Percentiles rank a stretch among this genome's conserved stretches.
Evolutionary conservation across 345 rosid genomes (phyloP).

Genomic region (Kernera saxatilis): DNA sequence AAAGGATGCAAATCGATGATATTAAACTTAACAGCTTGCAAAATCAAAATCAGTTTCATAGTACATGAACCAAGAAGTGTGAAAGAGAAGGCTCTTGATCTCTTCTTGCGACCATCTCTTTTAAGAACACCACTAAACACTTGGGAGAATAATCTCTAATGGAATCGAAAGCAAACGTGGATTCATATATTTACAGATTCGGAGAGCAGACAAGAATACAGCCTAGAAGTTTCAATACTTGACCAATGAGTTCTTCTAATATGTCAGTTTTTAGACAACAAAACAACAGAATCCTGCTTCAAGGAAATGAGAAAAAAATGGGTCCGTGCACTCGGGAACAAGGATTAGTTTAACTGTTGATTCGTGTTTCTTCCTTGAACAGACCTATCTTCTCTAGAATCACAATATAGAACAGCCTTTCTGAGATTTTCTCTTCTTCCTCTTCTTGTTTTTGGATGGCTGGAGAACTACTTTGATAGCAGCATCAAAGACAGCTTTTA

Average conservation of each 20-base stretch:
- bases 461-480: conserved; percentile 88
- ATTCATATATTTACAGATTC: conserved; percentile 38
- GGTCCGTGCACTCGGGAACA: neutral
- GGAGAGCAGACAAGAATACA: conserved; percentile 22
- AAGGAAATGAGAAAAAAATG: neutral
- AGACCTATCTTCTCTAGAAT: conserved; percentile 6
- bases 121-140: neutral
- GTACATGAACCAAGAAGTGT: neutral
- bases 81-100: neutral
- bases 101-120: neutral
- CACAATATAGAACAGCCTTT: conserved; percentile 71
- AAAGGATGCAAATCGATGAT: neutral
- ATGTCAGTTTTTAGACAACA: conserved; percentile 40
- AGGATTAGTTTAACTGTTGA: conserved; percentile 7
- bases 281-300: conserved; percentile 18
- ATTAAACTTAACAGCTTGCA: neutral
- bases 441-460: conserved; percentile 80
- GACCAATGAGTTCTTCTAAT: conserved; percentile 31
- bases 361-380: conserved; percentile 10
- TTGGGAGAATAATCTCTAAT: neutral
- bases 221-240: conserved; percentile 14
- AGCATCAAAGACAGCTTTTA: conserved; percentile 81
- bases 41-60: neutral
- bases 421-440: conserved; percentile 60
- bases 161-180: conserved; percentile 7